These are phyloP conservation scores for Penicillium crystallinum DNA, from an alignment of 495 filamentous ascomycete species.

Conservation along the genomic window DNA sequence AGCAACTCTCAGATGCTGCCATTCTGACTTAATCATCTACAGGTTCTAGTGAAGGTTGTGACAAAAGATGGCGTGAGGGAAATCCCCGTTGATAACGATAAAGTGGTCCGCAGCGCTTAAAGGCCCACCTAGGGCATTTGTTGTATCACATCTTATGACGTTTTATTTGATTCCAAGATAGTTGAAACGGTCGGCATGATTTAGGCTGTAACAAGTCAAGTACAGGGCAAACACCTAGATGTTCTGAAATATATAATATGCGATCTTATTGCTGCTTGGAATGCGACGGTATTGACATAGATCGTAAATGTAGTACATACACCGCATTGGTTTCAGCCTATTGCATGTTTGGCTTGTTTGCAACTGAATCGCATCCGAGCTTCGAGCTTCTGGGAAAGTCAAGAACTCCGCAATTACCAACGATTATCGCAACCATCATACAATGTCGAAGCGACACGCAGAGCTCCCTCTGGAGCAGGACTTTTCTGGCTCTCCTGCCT, in stretches of 20 bases:
- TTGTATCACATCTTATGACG: constrained; percentile 44
- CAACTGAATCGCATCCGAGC: constrained; percentile 20
- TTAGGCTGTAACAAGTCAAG: constrained; percentile 3
- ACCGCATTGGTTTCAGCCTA: background rate
- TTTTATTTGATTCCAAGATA: constrained; percentile 26
- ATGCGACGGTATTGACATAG: background rate
- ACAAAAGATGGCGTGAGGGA: constrained; percentile 86
- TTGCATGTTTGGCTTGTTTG: constrained; percentile 42
- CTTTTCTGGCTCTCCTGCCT: constrained; percentile 59
- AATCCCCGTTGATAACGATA: constrained; percentile 74
- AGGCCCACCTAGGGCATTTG: constrained; percentile 28
- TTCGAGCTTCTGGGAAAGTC: constrained; percentile 7
- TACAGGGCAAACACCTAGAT: background rate
- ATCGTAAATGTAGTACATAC: background rate
- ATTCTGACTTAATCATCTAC: constrained; percentile 12
- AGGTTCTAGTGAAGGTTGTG: constrained; percentile 84
- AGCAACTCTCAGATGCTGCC: background rate
- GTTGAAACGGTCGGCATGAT: constrained; percentile 8
- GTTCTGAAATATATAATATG: background rate
- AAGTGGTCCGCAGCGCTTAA: constrained; percentile 63
- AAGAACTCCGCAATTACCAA: constrained; percentile 8
- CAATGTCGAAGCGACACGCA: constrained; percentile 74
- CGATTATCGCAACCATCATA: constrained; percentile 16
- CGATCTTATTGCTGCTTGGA: background rate
- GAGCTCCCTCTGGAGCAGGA: constrained; percentile 69